Percentiles rank a stretch among this genome's conserved stretches.
These are phyloP conservation scores for Spathaspora passalidarum DNA, from an alignment of 805 yeast species.

Conservation along the genomic window DNA sequence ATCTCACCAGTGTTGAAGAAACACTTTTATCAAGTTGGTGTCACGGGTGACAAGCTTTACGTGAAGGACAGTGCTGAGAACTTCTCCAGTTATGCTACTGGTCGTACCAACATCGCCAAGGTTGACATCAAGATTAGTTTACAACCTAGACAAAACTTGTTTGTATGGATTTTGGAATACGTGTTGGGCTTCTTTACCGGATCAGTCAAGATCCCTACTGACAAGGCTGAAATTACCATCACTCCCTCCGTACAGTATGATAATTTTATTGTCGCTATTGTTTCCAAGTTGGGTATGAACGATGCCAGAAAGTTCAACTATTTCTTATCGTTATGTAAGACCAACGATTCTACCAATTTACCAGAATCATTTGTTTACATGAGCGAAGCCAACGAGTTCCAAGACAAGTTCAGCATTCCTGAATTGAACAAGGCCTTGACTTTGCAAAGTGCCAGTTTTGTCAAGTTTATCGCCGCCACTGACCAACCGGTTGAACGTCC, in stretches of 20 bases:
- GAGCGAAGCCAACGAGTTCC: conserved; percentile 85
- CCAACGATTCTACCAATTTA: conserved; percentile 66
- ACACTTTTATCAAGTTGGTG: conserved; percentile 81
- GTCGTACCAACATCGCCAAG: conserved; percentile 73
- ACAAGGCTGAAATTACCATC: conserved; percentile 61
- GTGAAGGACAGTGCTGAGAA: conserved; percentile 63
- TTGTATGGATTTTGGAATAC: conserved; percentile 64
- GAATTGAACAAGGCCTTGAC: conserved; percentile 38
- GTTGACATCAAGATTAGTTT: conserved; percentile 61
- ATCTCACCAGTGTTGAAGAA: conserved; percentile 51
- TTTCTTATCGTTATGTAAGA: conserved; percentile 79
- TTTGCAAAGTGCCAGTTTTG: conserved; percentile 43
- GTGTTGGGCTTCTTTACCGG: conserved; percentile 56
- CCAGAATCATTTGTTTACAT: conserved; percentile 79
- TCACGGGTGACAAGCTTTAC: conserved; percentile 39
- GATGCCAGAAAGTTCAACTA: conserved; percentile 72
- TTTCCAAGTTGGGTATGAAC: conserved; percentile 81
- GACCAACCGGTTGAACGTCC: conserved; percentile 84
- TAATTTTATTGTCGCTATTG: conserved; percentile 78
- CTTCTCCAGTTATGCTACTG: conserved; percentile 78
- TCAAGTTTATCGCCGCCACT: conserved; percentile 74
- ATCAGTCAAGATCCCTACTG: conserved; percentile 52
- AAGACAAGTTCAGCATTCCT: conserved; percentile 55
- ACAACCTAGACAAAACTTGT: conserved; percentile 76
- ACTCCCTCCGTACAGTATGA: conserved; percentile 55